phyloP scores from a whole-genome alignment of 495 filamentous ascomycete species.

The Tuber umbilicatum region DNA sequence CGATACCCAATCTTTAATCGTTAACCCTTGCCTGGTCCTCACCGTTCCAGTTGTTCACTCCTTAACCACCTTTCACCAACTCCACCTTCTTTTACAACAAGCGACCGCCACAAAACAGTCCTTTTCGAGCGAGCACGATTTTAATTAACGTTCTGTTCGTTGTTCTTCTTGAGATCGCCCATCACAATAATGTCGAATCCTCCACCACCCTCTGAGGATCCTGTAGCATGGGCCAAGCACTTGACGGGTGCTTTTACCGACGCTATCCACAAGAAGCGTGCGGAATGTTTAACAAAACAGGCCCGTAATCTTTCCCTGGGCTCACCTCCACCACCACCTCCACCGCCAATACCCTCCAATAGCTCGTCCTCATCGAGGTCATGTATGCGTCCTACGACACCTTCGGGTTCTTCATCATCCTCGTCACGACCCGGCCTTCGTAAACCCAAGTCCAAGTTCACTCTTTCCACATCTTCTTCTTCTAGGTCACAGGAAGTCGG shows the following conservation, averaged over 20 bases:
- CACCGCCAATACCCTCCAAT: conserved; percentile 21
- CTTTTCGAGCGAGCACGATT: conserved; percentile 8
- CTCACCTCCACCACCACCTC: conserved; percentile 18
- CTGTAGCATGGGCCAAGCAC: conserved; percentile 35
- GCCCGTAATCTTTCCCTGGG: conserved; percentile 35
- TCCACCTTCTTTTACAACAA: not conserved
- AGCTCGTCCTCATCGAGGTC: conserved; percentile 12
- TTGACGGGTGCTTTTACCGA: conserved; percentile 34
- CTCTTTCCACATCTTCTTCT: conserved; percentile 21
- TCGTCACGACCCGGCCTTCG: conserved; percentile 19
- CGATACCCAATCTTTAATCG: conserved; percentile 13
- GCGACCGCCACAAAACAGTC: not conserved
- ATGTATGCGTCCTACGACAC: not conserved
- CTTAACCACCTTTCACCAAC: not conserved
- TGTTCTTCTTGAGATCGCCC: not conserved
- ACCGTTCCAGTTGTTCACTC: conserved; percentile 1
- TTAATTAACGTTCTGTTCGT: not conserved
- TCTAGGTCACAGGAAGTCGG: conserved; percentile 36
- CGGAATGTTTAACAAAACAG: conserved; percentile 34
- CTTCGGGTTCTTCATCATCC: conserved; percentile 4
- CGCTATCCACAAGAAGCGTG: conserved; percentile 38
- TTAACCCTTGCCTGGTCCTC: conserved; percentile 7
- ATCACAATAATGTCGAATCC: conserved; percentile 26
- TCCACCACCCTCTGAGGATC: conserved; percentile 28
- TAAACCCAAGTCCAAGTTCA: conserved; percentile 39